A percentile compares a stretch with the other conserved stretches of the same genome.
Conservation (phyloP, 306 rosid genomes). For the Begonia loranthoides region DNA sequence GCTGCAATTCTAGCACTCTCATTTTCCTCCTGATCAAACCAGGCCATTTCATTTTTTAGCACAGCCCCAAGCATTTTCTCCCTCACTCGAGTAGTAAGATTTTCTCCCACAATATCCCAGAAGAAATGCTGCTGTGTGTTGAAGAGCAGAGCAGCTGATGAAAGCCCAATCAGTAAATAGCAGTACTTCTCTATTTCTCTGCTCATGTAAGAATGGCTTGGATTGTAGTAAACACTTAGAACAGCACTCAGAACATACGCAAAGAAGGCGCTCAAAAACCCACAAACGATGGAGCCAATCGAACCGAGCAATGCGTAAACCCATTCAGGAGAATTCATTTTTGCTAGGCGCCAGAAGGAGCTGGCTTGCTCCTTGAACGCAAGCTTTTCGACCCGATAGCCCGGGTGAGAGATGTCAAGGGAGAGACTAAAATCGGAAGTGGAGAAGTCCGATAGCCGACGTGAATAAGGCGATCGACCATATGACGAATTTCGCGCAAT, state of each 20-base stretch:
- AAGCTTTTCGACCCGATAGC: constrained; percentile 61
- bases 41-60: constrained; percentile 74
- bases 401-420: constrained; percentile 49
- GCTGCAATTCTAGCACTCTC: constrained; percentile 63
- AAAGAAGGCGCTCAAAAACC: constrained; percentile 82
- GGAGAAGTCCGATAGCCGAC: constrained; percentile 86
- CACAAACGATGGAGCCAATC: constrained; percentile 69
- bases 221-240: constrained; percentile 64
- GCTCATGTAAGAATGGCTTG: constrained; percentile 46
- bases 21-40: constrained; percentile 85
- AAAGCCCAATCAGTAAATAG: constrained; percentile 68
- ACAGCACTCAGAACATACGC: constrained; percentile 78
- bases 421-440: constrained; percentile 79
- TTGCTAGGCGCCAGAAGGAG: constrained; percentile 88
- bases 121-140: constrained; percentile 71
- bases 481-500: constrained; percentile 85
- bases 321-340: constrained; percentile 93
- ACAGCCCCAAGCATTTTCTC: constrained; percentile 61
- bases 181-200: constrained; percentile 52
- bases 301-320: constrained; percentile 69
- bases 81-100: constrained; percentile 67
- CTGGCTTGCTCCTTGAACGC: constrained; percentile 81
- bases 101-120: constrained; percentile 84
- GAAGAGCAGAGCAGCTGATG: constrained; percentile 66
- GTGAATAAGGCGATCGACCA: constrained; percentile 86